Conservation (phyloP, 352 stramenopile species). For the Pythium dissotocum region DNA sequence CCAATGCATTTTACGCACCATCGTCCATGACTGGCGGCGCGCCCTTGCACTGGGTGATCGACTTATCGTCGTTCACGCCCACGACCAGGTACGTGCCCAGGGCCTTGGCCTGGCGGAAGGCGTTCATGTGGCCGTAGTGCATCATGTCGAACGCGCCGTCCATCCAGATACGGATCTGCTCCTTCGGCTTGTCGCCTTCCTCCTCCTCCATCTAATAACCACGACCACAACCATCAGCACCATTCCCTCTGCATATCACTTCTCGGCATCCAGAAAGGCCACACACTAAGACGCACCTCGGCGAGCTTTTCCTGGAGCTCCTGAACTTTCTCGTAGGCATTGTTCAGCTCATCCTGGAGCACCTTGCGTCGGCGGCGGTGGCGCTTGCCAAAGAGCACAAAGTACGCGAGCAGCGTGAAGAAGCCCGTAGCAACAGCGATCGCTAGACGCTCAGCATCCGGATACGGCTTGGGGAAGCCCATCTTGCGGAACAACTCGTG, state of each 20-base stretch:
- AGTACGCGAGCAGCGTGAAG: slow-evolving; percentile 85
- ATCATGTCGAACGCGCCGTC: slow-evolving; percentile 99
- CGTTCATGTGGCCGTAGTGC: slow-evolving; percentile 99
- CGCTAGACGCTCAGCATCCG: slow-evolving; percentile 79
- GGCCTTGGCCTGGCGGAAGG: slow-evolving; percentile 95
- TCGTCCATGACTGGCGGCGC: slow-evolving; percentile 96
- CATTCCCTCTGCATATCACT: background rate
- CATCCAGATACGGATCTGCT: slow-evolving; percentile 98
- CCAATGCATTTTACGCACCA: slow-evolving; percentile 26
- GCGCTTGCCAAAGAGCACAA: slow-evolving; percentile 88
- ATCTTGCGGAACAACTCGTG: slow-evolving; percentile 65
- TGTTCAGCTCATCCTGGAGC: slow-evolving; percentile 75
- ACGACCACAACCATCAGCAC: background rate
- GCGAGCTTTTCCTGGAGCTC: slow-evolving; percentile 84
- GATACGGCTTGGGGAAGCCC: slow-evolving; percentile 82
- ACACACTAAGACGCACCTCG: slow-evolving; percentile 32
- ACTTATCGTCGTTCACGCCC: slow-evolving; percentile 98
- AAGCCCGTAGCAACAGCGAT: slow-evolving; percentile 80
- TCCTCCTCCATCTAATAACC: slow-evolving; percentile 74
- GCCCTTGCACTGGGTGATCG: slow-evolving; percentile 96
- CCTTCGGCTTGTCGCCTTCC: slow-evolving; percentile 58
- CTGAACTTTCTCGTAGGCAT: slow-evolving; percentile 80
- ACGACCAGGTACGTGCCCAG: slow-evolving; percentile 98
- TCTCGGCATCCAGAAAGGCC: background rate
- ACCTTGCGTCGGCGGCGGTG: slow-evolving; percentile 67